Percentiles rank a stretch among this genome's conserved stretches.
These are phyloP conservation scores for Globisporangium recalcitrans DNA, from an alignment of 352 stramenopile species.

Conservation along the genomic window DNA sequence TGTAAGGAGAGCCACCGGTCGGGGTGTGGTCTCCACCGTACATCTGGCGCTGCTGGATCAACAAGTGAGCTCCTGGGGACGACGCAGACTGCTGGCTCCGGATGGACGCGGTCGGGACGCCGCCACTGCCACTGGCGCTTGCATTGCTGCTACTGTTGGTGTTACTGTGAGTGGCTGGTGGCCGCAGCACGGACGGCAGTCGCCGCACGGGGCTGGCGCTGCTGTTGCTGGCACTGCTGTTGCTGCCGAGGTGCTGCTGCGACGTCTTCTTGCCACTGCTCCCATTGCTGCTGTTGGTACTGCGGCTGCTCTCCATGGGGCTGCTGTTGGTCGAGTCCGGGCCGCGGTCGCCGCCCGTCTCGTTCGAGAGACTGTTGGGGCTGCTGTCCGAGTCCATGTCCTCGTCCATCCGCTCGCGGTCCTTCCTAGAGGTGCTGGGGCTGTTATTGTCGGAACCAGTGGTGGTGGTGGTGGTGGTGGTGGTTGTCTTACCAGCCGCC, in stretches of 20 bases:
- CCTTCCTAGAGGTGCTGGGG: no score
- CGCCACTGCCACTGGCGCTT: conserved; percentile 1
- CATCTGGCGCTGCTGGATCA: conserved; percentile 20
- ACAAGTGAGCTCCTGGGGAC: conserved; percentile 5
- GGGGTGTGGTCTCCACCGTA: conserved; percentile 15
- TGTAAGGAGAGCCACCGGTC: conserved; percentile 18
- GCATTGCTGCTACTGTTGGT: not conserved
- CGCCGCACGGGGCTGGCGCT: conserved; percentile 29
- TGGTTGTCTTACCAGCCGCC: not conserved
- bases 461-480: not conserved
- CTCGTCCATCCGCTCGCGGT: conserved; percentile 7
- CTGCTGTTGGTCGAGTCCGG: conserved; percentile 5
- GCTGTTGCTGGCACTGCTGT: conserved; percentile 18
- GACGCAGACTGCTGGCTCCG: conserved; percentile 13
- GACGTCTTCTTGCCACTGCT: not conserved
- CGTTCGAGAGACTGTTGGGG: conserved; percentile 16
- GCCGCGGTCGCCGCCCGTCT: conserved; percentile 9
- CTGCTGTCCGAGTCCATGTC: conserved; percentile 11
- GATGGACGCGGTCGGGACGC: conserved; percentile 15
- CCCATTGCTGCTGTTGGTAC: not conserved
- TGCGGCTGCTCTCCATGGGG: conserved; percentile 7
- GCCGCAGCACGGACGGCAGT: conserved; percentile 32
- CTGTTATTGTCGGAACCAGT: not conserved
- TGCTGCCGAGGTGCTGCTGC: conserved; percentile 13
- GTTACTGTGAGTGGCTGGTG: conserved; percentile 8